phyloP scores from a whole-genome alignment of 2,329 filamentous ascomycete species.

The Aureobasidium zeae region DNA sequence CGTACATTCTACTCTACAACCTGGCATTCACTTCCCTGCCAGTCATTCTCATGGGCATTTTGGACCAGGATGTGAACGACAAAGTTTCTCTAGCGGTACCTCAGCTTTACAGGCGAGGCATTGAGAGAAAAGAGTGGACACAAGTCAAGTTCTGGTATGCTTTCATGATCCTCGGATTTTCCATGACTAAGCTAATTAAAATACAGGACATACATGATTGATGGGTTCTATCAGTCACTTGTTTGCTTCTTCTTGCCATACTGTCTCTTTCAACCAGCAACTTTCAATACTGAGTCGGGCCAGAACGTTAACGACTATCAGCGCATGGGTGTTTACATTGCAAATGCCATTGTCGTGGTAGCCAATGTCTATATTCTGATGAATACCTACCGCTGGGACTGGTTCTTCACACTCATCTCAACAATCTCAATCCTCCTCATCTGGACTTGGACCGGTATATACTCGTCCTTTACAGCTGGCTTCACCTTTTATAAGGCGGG shows the following conservation, averaged over 20 bases:
- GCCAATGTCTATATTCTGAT: constrained; percentile 93
- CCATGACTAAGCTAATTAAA: constrained; percentile 3
- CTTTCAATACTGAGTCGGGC: constrained; percentile 62
- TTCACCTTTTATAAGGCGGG: constrained; percentile 68
- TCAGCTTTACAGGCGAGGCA: constrained; percentile 88
- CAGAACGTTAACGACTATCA: constrained; percentile 68
- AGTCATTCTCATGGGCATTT: constrained; percentile 88
- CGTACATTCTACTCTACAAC: constrained; percentile 94
- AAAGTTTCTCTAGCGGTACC: constrained; percentile 88
- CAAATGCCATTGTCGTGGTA: constrained; percentile 70
- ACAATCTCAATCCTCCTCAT: constrained; percentile 74
- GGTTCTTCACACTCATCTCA: constrained; percentile 81
- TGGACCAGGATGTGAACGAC: constrained; percentile 95
- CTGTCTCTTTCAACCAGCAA: constrained; percentile 60
- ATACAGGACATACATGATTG: constrained; percentile 68
- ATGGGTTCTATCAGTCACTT: constrained; percentile 89
- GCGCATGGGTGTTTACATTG: constrained; percentile 80
- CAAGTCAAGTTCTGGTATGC: constrained; percentile 90
- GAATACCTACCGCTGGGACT: constrained; percentile 97
- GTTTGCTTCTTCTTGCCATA: constrained; percentile 92
- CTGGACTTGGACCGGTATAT: constrained; percentile 94
- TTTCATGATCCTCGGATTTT: background rate
- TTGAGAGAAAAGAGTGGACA: constrained; percentile 94
- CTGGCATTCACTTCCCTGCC: constrained; percentile 92
- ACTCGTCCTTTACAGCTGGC: constrained; percentile 52